Evolutionary conservation across 805 yeast species (phyloP), one percentile per base, ranked within the genome.

Genomic region (Nakazawaea holstii): DNA sequence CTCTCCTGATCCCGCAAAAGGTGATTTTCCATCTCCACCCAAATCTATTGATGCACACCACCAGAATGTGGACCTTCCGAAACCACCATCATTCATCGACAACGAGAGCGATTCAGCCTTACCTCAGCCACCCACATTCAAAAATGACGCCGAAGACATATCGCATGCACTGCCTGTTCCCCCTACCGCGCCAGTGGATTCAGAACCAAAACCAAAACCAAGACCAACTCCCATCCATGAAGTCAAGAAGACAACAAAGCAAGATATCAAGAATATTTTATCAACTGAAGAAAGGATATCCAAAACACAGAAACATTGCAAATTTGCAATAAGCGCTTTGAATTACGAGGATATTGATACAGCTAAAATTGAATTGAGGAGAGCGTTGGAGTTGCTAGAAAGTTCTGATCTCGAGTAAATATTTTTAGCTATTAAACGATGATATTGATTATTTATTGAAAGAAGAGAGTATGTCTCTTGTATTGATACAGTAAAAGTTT

Each of bases 321-420:
- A 79, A 59, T 86, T 81, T 60, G 92, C 90, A 1, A 79, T 84
- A 6, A 82, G 89, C 48, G 94, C 95, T 0, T 69, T 86, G 59
- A 84, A 84, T 58, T 86, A 84, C 59, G 92, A 86, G 52, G 95
- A 86, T 55, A 65, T 77, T 32, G 72, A 61, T 2, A 86, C 92
- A 0, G 92, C 92, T 2, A 78, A 80, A 39, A 68, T 66, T 33
- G 88, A 86, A 58, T 63, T 86, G 41, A 61, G 65, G 14, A 59
- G 68, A 26, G 89, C 89, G 0, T 60, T 84, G 37, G 72, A 69
- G 15, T 55, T 80, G 33, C 56, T 78, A 43, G 59, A 54, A 45
- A 11, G 35, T 13, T 32, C 24, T 3, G 24, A 20, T 20, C 24
- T 3, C 24, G 32, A 11, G 4, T 26, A 13, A 14, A 13, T 13